These are phyloP conservation scores for Laetiporus sulphureus DNA, from an alignment of 1,284 basidiomycete species.

Conservation along the genomic window DNA sequence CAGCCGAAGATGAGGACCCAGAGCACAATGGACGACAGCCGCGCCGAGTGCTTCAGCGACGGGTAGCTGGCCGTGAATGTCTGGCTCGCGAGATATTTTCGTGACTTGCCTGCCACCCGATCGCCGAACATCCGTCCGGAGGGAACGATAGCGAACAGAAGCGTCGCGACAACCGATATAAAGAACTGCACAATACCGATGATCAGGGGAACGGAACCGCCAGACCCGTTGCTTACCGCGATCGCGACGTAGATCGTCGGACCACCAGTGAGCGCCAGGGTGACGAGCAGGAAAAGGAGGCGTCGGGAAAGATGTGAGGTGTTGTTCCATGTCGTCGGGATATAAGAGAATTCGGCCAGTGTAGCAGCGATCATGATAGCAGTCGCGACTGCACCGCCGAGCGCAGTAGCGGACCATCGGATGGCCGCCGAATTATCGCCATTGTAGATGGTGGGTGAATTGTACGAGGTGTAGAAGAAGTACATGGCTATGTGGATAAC, in stretches of 20 bases:
- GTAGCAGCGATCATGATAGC: slow-evolving; percentile 93
- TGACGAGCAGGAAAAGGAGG: slow-evolving; percentile 78
- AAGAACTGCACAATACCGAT: slow-evolving; percentile 91
- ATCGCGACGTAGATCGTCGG: slow-evolving; percentile 90
- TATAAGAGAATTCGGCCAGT: slow-evolving; percentile 89
- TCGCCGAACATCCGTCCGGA: slow-evolving; percentile 95
- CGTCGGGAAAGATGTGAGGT: slow-evolving; percentile 89
- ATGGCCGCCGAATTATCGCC: slow-evolving; percentile 59
- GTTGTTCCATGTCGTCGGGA: slow-evolving; percentile 96
- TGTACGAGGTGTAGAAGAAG: slow-evolving; percentile 94
- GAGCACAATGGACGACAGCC: slow-evolving; percentile 69
- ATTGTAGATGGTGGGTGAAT: slow-evolving; percentile 82
- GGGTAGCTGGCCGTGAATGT: slow-evolving; percentile 96
- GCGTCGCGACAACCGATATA: slow-evolving; percentile 75
- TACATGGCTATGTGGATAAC: slow-evolving; percentile 89
- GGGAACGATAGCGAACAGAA: slow-evolving; percentile 83
- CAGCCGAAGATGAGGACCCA: slow-evolving; percentile 91
- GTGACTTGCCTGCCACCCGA: slow-evolving; percentile 85
- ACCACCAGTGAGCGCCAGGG: slow-evolving; percentile 78
- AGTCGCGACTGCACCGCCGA: slow-evolving; percentile 87
- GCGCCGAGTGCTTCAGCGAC: slow-evolving; percentile 47
- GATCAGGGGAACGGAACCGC: slow-evolving; percentile 73
- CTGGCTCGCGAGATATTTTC: slow-evolving; percentile 93
- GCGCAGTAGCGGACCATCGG: slow-evolving; percentile 82
- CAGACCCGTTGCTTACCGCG: slow-evolving; percentile 48